These are phyloP conservation scores for Gillenia trifoliata DNA, from an alignment of 306 rosid genomes.

Conservation along the genomic window DNA sequence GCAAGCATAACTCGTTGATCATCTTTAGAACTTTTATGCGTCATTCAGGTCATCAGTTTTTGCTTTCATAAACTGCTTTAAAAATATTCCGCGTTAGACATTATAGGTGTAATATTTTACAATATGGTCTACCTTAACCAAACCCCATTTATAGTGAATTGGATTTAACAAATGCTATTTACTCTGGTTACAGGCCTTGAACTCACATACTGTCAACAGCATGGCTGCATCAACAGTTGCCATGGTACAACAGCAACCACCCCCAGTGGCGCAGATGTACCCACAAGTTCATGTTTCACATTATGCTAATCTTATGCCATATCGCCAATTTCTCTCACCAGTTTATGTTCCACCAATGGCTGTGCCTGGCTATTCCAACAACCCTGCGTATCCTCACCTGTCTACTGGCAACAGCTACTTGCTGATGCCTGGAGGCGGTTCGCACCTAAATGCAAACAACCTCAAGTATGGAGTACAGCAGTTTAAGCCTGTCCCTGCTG, in stretches of 20 bases:
- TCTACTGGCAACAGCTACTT: constrained; percentile 78
- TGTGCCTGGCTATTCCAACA: constrained; percentile 86
- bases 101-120: not conserved
- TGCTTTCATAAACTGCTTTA: no score
- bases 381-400: constrained; percentile 86
- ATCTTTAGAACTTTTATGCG: not conserved
- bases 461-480: constrained; percentile 93
- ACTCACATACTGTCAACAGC: constrained; percentile 46
- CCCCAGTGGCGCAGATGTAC: constrained; percentile 86
- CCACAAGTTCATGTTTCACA: constrained; percentile 94
- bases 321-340: constrained; percentile 83
- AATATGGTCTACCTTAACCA: not conserved
- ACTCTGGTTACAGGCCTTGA: constrained; percentile 50
- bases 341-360: constrained; percentile 98
- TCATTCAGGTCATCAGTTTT: no score
- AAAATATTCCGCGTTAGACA: no score
- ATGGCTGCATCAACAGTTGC: constrained; percentile 65
- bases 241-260: constrained; percentile 77
- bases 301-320: constrained; percentile 85
- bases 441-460: constrained; percentile 79
- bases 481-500: constrained; percentile 87
- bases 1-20: not conserved
- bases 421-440: constrained; percentile 92
- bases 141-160: not conserved
- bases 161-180: constrained; percentile 1